Evolutionary conservation across 2,329 filamentous ascomycete species (phyloP).

Genomic region (Curvularia lunata): DNA sequence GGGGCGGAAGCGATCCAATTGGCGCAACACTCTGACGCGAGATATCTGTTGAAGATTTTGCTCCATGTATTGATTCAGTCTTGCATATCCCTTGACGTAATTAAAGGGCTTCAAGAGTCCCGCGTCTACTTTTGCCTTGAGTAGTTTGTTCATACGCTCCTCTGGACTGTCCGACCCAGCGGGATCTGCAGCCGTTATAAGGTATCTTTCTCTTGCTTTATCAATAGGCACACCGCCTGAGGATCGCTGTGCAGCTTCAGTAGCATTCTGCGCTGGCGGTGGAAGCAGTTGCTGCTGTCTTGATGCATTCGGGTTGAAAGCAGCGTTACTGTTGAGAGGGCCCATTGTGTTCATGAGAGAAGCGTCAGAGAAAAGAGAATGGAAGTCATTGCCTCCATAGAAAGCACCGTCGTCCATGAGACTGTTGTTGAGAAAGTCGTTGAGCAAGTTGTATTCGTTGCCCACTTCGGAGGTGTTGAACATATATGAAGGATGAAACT

Average conservation of each 20-base stretch:
- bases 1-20: slow-evolving; percentile 89
- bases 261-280: slow-evolving; percentile 53
- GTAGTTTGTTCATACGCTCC: slow-evolving; percentile 91
- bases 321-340: slow-evolving; percentile 42
- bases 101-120: slow-evolving; percentile 96
- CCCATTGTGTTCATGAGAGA: slow-evolving; percentile 57
- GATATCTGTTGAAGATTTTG: slow-evolving; percentile 80
- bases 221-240: slow-evolving; percentile 69
- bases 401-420: slow-evolving; percentile 72
- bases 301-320: slow-evolving; percentile 52
- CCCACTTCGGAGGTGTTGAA: slow-evolving; percentile 92
- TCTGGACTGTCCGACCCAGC: slow-evolving; percentile 84
- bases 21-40: slow-evolving; percentile 88
- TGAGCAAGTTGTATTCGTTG: slow-evolving; percentile 95
- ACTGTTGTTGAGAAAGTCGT: slow-evolving; percentile 93
- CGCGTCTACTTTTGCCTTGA: slow-evolving; percentile 95
- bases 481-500: slow-evolving; percentile 92
- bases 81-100: slow-evolving; percentile 94
- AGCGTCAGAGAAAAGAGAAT: slow-evolving; percentile 66
- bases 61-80: slow-evolving; percentile 90
- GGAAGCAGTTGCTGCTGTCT: slow-evolving; percentile 53
- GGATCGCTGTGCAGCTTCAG: slow-evolving; percentile 66
- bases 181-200: slow-evolving; percentile 94
- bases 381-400: slow-evolving; percentile 52
- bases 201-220: slow-evolving; percentile 82